Conservation (phyloP, 2,329 filamentous ascomycete genomes). For the Colletotrichum sp. region DNA sequence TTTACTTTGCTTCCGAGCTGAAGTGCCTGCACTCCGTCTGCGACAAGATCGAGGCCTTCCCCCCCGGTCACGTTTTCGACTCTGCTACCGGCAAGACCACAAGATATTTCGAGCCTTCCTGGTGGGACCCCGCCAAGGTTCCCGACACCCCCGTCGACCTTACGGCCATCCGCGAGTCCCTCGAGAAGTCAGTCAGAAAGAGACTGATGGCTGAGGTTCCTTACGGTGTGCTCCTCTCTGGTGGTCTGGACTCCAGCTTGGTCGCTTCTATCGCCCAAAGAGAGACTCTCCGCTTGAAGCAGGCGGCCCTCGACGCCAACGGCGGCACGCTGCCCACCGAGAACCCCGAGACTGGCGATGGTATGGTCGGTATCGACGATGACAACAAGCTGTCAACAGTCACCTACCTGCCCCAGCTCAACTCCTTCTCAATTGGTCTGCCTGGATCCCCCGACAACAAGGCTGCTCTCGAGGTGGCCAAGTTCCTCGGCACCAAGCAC, state of each 20-base stretch:
- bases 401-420: constrained; percentile 90
- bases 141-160: constrained; percentile 84
- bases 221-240: constrained; percentile 93
- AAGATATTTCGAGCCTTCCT: constrained; percentile 89
- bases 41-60: constrained; percentile 93
- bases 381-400: constrained; percentile 87
- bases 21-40: constrained; percentile 93
- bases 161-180: constrained; percentile 77
- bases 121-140: constrained; percentile 85
- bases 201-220: constrained; percentile 98
- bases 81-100: constrained; percentile 86
- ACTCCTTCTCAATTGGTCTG: constrained; percentile 98
- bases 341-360: constrained; percentile 66
- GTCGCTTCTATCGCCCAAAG: constrained; percentile 95
- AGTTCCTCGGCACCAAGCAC: constrained; percentile 97
- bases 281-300: constrained; percentile 80
- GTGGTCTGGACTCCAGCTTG: constrained; percentile 93
- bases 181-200: constrained; percentile 94
- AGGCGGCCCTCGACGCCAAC: constrained; percentile 60
- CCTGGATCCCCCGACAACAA: constrained; percentile 91
- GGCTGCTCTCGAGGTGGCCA: constrained; percentile 90
- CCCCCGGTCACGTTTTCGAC: constrained; percentile 94
- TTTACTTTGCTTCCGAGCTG: constrained; percentile 96
- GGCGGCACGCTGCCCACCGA: constrained; percentile 50
- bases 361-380: constrained; percentile 93